A percentile compares a stretch with the other conserved stretches of the same genome.
Conservation (phyloP, 1,139 yeast species). For the Kodamaea plutei region DNA sequence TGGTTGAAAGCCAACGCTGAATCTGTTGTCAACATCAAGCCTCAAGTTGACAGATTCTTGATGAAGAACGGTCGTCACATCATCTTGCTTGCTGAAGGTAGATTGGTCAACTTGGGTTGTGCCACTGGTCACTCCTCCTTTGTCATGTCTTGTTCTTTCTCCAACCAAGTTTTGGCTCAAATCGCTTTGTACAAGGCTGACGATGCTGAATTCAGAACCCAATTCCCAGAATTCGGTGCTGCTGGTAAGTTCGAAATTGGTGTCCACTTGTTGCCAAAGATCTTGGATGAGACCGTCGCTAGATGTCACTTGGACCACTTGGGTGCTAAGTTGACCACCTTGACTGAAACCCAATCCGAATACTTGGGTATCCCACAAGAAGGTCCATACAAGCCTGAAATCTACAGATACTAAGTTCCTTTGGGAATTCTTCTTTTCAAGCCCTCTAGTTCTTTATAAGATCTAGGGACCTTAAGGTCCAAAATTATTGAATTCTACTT, state of each 20-base stretch:
- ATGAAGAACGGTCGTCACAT: slow-evolving; percentile 89
- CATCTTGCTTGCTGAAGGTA: slow-evolving; percentile 97
- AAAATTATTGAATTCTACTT: too few relatives aligned
- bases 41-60: slow-evolving; percentile 98
- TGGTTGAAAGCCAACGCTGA: slow-evolving; percentile 92
- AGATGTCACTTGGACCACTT: slow-evolving; percentile 94
- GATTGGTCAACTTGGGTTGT: slow-evolving; percentile 99
- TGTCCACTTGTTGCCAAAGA: slow-evolving; percentile 97
- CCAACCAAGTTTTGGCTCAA: slow-evolving; percentile 99
- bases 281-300: slow-evolving; percentile 98
- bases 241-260: slow-evolving; percentile 88
- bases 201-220: slow-evolving; percentile 73
- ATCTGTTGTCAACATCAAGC: slow-evolving; percentile 94
- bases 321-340: slow-evolving; percentile 82
- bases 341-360: slow-evolving; percentile 82
- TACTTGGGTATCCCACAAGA: slow-evolving; percentile 89
- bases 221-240: slow-evolving; percentile 88
- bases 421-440: slow-evolving; percentile 1
- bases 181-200: slow-evolving; percentile 94
- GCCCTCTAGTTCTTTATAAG: slow-evolving; percentile 1
- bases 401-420: slow-evolving; percentile 80
- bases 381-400: slow-evolving; percentile 99
- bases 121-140: slow-evolving; percentile 99
- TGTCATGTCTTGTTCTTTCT: slow-evolving; percentile 99
- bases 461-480: too few relatives aligned